A percentile compares a stretch with the other conserved stretches of the same genome.
phyloP scores from a whole-genome alignment of 306 rosid genomes.

The Castanea mollissima region DNA sequence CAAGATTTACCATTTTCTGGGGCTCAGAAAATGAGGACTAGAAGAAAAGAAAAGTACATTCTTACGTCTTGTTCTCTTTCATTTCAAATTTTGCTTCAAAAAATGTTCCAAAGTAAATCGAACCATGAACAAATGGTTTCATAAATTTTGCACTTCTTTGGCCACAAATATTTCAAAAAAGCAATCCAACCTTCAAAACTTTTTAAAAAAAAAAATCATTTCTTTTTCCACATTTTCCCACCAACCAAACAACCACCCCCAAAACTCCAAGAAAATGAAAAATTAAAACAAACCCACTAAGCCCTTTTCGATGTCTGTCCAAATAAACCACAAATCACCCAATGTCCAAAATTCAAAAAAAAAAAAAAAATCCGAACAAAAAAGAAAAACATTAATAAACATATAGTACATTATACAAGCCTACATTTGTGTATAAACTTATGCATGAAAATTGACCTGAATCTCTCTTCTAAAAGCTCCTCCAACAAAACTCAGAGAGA shows the following conservation, averaged over 20 bases:
- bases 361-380: neutral
- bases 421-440: neutral
- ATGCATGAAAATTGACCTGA: constrained; percentile 43
- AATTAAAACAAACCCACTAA: constrained; percentile 10
- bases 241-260: neutral
- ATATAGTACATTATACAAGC: neutral
- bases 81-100: neutral
- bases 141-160: neutral
- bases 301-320: constrained; percentile 21
- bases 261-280: constrained; percentile 2
- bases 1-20: constrained; percentile 8
- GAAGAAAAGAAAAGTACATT: neutral
- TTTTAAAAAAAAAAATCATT: accelerated
- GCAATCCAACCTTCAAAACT: neutral
- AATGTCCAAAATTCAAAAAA: neutral
- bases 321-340: neutral
- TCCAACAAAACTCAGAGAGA: constrained; percentile 25
- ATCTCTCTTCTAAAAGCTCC: constrained; percentile 39
- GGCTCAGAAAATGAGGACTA: neutral
- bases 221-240: neutral
- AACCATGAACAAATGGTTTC: neutral
- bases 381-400: neutral
- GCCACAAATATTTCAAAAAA: neutral
- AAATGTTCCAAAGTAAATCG: neutral
- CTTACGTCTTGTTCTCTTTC: neutral